phyloP scores from a whole-genome alignment of 495 filamentous ascomycete genomes.

The Neurospora pannonica region DNA sequence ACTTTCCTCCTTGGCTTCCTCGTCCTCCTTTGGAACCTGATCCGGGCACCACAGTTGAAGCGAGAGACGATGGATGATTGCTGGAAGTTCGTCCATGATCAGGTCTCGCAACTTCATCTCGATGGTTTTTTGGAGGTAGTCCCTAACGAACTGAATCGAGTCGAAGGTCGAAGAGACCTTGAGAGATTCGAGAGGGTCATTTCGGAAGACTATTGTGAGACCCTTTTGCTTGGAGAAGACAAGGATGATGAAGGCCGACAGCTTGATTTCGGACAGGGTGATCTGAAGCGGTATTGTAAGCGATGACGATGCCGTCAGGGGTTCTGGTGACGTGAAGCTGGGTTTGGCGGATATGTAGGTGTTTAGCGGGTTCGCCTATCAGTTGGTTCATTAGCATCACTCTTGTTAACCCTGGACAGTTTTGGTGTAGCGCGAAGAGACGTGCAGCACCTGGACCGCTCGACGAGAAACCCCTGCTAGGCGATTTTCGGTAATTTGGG shows the following conservation, averaged over 20 bases:
- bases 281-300: constrained; percentile 96
- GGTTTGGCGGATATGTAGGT: constrained; percentile 89
- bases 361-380: constrained; percentile 85
- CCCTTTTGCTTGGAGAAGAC: constrained; percentile 97
- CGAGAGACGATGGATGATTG: constrained; percentile 89
- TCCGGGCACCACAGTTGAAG: constrained; percentile 85
- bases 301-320: constrained; percentile 84
- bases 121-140: constrained; percentile 94
- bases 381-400: constrained; percentile 36
- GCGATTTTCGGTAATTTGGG: constrained; percentile 13
- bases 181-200: constrained; percentile 93
- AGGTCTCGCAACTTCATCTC: constrained; percentile 85
- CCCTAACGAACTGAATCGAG: constrained; percentile 94
- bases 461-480: constrained; percentile 15
- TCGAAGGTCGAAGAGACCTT: constrained; percentile 99
- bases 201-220: constrained; percentile 90
- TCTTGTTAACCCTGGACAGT: constrained; percentile 21
- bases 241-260: constrained; percentile 95
- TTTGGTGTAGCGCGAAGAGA: constrained; percentile 8
- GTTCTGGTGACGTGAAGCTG: constrained; percentile 82
- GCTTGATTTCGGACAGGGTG: constrained; percentile 87
- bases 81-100: constrained; percentile 95
- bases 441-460: constrained; percentile 7
- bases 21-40: constrained; percentile 52
- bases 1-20: constrained; percentile 33